These are phyloP conservation scores for Epichloe amarillans DNA, from an alignment of 2,329 filamentous ascomycete genomes.

Conservation along the genomic window DNA sequence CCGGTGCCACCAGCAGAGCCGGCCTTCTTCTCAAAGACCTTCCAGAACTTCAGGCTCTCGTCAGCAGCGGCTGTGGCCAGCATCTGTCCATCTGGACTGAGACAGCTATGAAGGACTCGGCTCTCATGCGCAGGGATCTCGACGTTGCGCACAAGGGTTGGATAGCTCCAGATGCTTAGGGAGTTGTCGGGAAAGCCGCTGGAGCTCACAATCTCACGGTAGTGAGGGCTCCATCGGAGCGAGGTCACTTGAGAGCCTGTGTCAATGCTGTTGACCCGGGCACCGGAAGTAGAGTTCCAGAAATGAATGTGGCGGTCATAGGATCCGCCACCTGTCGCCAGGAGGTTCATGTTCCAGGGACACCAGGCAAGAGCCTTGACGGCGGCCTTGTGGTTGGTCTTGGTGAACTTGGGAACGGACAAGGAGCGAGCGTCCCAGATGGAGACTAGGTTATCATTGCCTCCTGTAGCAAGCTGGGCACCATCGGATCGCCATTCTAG, in stretches of 20 bases:
- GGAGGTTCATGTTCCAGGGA: conserved; percentile 95
- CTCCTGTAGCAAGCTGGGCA: conserved; percentile 90
- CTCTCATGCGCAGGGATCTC: conserved; percentile 98
- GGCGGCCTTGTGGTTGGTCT: conserved; percentile 98
- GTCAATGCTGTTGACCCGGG: conserved; percentile 97
- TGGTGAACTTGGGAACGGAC: conserved; percentile 92
- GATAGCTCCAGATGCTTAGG: conserved; percentile 98
- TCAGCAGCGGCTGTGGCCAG: conserved; percentile 91
- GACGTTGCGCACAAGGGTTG: conserved; percentile 88
- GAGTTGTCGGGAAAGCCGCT: conserved; percentile 99
- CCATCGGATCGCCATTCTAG: conserved; percentile 96
- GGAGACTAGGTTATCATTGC: conserved; percentile 96
- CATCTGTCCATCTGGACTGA: conserved; percentile 97
- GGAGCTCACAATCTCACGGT: conserved; percentile 95
- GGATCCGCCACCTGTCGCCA: conserved; percentile 89
- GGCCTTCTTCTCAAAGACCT: conserved; percentile 98
- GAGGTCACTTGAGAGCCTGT: conserved; percentile 96
- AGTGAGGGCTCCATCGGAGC: conserved; percentile 89
- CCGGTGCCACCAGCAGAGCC: conserved; percentile 53
- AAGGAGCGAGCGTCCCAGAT: conserved; percentile 98
- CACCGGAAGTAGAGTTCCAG: conserved; percentile 98
- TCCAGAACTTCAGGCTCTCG: conserved; percentile 99
- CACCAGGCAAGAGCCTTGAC: conserved; percentile 98
- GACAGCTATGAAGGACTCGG: conserved; percentile 86
- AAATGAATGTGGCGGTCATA: conserved; percentile 99